Percentiles rank a stretch among this genome's conserved stretches.
phyloP scores from a whole-genome alignment of 805 yeast genomes.

The Kodamaea restingae region DNA sequence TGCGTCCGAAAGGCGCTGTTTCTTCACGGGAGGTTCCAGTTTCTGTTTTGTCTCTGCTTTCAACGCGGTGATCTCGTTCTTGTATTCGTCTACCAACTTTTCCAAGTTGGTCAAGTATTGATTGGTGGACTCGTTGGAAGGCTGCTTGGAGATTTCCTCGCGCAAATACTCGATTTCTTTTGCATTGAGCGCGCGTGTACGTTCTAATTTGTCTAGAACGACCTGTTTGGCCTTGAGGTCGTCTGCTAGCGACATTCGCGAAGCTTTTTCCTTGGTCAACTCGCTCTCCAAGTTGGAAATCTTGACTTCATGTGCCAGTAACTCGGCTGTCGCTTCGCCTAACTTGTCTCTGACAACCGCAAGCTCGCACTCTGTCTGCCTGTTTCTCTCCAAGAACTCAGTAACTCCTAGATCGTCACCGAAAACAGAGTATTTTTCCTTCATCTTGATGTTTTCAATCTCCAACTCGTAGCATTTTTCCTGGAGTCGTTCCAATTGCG shows the following conservation, averaged over 20 bases:
- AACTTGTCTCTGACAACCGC: slow-evolving; percentile 36
- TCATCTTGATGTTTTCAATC: slow-evolving; percentile 45
- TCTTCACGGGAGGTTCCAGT: neutral
- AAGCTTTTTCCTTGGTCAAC: neutral
- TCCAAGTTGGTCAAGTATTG: slow-evolving; percentile 41
- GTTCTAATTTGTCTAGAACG: slow-evolving; percentile 38
- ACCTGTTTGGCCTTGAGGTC: slow-evolving; percentile 13
- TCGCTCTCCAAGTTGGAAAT: slow-evolving; percentile 13
- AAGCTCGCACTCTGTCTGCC: slow-evolving; percentile 27
- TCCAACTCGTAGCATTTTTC: slow-evolving; percentile 46
- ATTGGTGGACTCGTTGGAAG: slow-evolving; percentile 22
- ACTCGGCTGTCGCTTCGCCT: slow-evolving; percentile 18
- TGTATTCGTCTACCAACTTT: slow-evolving; percentile 52
- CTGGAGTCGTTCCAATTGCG: slow-evolving; percentile 38
- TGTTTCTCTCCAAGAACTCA: slow-evolving; percentile 33
- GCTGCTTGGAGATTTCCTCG: slow-evolving; percentile 29
- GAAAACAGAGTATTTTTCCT: slow-evolving; percentile 42
- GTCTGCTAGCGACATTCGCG: neutral
- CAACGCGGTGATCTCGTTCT: slow-evolving; percentile 44
- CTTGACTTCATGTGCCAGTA: slow-evolving; percentile 9
- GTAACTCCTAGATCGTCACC: slow-evolving; percentile 12
- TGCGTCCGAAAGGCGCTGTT: neutral
- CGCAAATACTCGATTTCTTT: slow-evolving; percentile 56
- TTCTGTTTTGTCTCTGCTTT: slow-evolving; percentile 24
- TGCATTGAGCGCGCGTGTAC: slow-evolving; percentile 48